Evolutionary conservation across 345 rosid species (phyloP), one percentile per base, ranked within the genome.

Genomic region (Dimocarpus longan): DNA sequence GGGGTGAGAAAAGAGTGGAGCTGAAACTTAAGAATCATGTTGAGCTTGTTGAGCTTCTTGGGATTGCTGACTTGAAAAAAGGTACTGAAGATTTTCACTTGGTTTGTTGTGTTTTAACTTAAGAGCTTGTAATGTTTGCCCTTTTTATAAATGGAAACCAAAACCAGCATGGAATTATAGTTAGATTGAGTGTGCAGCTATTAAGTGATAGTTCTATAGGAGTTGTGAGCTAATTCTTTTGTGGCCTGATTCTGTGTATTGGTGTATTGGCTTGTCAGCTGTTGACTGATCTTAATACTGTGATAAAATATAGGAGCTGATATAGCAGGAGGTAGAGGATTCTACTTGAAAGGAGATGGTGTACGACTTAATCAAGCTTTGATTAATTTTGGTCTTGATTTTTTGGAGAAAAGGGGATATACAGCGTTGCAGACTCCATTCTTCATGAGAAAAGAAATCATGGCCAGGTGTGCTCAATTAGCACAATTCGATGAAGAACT

Each of bases 401-500:
- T 94, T 84, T 84, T 94, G 88, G 88, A 88, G 72, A 85, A 90
- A 68, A 91, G 93, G 78, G 88, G 82, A 37, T 93, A 87, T 84
- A 92, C 90, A 8, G 80, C 85, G 28, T 80, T 95, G 85, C 99
- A 95, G 71, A 92, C 99, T 79, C 98, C 98, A 16, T 93, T 88
- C 88, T 89, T 95, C 81, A 93, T 91, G 96, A 90, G 93, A 79
- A 92, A 93, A 85, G 99, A 95, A 24, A 85, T 92, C 77, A 93
- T 95, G 98, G 95, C 93, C 66, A 93, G 89, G 84, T 95, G 96
- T 78, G 99, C 99, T 75, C 98, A 95, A 68, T 72, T 95, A 81
- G 90, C 95, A 18, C 98, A 93, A 81, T 93, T 95, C 59, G 99
- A 95, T 72, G 97, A 95, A 84, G 95, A 95, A 73, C 97, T 95